phyloP scores from a whole-genome alignment of 1,284 basidiomycete species.

The Irpex rosettiformis region DNA sequence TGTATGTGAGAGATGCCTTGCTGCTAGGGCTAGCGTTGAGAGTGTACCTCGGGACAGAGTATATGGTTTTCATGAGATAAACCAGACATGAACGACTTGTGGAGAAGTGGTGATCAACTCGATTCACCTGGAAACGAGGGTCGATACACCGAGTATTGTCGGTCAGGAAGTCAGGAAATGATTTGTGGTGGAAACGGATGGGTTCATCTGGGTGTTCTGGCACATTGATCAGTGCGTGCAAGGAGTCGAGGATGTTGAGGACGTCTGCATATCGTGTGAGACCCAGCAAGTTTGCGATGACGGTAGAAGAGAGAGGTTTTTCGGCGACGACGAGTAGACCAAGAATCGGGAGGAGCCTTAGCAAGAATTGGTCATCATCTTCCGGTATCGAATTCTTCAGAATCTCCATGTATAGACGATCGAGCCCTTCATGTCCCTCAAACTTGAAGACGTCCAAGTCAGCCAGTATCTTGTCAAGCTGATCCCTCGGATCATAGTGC shows the following conservation, averaged over 20 bases:
- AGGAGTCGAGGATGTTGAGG: slow-evolving; percentile 4
- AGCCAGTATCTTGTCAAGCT: background rate
- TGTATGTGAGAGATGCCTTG: too few relatives aligned
- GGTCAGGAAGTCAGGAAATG: slow-evolving; percentile 19
- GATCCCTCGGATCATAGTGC: background rate
- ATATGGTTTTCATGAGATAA: background rate
- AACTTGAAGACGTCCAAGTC: background rate
- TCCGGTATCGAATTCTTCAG: background rate
- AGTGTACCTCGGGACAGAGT: background rate
- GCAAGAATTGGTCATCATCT: background rate
- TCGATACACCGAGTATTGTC: background rate
- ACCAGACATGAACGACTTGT: too few relatives aligned
- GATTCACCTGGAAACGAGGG: background rate
- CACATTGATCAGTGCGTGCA: slow-evolving; percentile 9
- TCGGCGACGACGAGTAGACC: background rate
- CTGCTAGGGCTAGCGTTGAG: background rate
- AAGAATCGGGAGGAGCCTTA: background rate
- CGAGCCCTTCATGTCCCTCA: background rate
- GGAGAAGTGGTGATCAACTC: background rate
- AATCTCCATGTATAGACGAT: background rate
- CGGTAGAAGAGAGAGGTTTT: background rate
- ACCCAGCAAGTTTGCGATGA: too few relatives aligned
- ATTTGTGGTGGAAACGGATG: slow-evolving; percentile 21
- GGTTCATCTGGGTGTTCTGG: background rate
- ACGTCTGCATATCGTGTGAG: too few relatives aligned